These are phyloP conservation scores for Leishmania tropica DNA, from an alignment of 208 protist genomes.

Conservation along the genomic window DNA sequence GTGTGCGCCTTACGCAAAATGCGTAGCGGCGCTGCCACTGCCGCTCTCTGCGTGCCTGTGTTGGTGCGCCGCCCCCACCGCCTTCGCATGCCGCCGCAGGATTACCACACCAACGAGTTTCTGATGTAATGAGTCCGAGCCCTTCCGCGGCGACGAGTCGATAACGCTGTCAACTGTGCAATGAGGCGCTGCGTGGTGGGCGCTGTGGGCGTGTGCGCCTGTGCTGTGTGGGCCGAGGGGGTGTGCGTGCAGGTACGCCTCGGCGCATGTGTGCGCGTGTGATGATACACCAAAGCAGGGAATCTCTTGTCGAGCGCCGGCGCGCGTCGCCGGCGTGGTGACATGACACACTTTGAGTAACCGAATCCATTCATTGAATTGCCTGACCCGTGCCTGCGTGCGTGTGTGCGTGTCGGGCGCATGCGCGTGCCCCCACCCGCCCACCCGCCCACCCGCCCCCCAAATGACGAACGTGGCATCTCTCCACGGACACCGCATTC, in stretches of 20 bases:
- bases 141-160: neutral
- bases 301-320: constrained; percentile 44
- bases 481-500: constrained; percentile 17
- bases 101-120: constrained; percentile 12
- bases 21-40: neutral
- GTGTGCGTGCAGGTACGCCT: neutral
- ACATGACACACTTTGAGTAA: constrained; percentile 47
- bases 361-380: constrained; percentile 26
- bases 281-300: constrained; percentile 43
- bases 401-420: neutral
- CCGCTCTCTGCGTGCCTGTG: neutral
- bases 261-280: neutral
- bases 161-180: constrained; percentile 8
- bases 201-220: neutral
- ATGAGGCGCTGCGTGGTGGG: constrained; percentile 2
- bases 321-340: constrained; percentile 27
- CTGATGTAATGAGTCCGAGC: constrained; percentile 38
- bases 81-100: neutral
- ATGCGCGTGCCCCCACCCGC: neutral
- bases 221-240: neutral
- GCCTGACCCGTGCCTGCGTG: neutral
- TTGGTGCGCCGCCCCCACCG: neutral
- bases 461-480: constrained; percentile 18
- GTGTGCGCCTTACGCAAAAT: neutral
- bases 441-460: too few relatives aligned